A percentile compares a stretch with the other conserved stretches of the same genome.
Evolutionary conservation across 768 basidiomycete species (phyloP).

Genomic region (Boletus rubroflammeus): DNA sequence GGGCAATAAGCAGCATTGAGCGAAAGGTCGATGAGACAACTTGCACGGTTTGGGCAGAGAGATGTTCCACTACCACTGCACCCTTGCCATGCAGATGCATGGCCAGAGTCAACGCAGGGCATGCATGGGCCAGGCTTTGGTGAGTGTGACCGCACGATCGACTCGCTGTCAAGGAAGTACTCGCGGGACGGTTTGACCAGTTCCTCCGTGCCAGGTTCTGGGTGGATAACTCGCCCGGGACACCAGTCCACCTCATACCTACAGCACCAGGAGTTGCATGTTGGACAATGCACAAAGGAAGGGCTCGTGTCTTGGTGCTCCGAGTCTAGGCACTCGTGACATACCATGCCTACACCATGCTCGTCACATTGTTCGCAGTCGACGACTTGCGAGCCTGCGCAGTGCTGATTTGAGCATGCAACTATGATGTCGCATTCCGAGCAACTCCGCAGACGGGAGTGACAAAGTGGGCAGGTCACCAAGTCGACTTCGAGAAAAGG

Average conservation of each 20-base stretch:
- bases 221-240: neutral
- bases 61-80: neutral
- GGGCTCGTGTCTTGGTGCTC: too few relatives aligned
- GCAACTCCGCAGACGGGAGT: neutral
- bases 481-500: neutral
- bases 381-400: neutral
- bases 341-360: neutral
- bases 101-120: neutral
- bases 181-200: neutral
- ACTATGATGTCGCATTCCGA: neutral
- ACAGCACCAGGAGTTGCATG: conserved; percentile 1
- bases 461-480: conserved; percentile 5
- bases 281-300: neutral
- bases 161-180: neutral
- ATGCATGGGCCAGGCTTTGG: neutral
- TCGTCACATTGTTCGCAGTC: neutral
- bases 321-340: neutral
- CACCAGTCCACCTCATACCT: neutral
- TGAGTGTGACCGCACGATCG: neutral
- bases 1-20: neutral
- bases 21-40: neutral
- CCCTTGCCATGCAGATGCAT: neutral
- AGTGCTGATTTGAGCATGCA: neutral
- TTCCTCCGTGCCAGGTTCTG: neutral
- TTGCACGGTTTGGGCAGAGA: neutral